phyloP scores from a whole-genome alignment of 768 basidiomycete species.

The Vishniacozyma victoriae region DNA sequence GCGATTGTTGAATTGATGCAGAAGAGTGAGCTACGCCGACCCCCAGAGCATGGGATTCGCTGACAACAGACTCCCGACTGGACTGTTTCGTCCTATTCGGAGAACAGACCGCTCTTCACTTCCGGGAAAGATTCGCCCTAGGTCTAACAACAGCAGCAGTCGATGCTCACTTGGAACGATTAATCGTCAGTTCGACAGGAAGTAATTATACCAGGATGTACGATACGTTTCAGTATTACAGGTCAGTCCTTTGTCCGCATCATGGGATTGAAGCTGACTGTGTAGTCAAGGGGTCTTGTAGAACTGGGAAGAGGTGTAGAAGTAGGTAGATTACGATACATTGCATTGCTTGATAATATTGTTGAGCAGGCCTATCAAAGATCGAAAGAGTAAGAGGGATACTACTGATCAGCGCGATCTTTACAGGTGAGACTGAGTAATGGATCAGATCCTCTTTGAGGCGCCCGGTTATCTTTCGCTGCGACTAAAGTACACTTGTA shows the following conservation, averaged over 20 bases:
- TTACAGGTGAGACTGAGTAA: too few relatives aligned
- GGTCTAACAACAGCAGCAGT: constrained; percentile 73
- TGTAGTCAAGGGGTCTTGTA: constrained; percentile 21
- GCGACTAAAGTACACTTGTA: too few relatives aligned
- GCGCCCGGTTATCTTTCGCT: background rate
- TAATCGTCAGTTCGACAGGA: constrained; percentile 83
- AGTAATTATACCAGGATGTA: constrained; percentile 94
- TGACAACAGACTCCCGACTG: constrained; percentile 65
- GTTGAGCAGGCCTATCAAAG: too few relatives aligned
- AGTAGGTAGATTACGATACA: too few relatives aligned
- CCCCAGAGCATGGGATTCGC: constrained; percentile 56
- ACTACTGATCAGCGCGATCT: too few relatives aligned
- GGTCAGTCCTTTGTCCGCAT: constrained; percentile 19
- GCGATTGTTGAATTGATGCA: constrained; percentile 96
- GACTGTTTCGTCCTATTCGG: constrained; percentile 88
- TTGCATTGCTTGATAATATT: too few relatives aligned
- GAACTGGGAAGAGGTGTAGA: too few relatives aligned
- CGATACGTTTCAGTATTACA: constrained; percentile 59
- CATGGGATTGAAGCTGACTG: background rate
- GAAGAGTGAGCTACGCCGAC: constrained; percentile 57
- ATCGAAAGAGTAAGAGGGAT: too few relatives aligned
- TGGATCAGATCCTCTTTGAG: constrained; percentile 1
- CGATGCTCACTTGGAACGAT: constrained; percentile 78
- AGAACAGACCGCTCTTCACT: constrained; percentile 77
- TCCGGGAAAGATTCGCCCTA: constrained; percentile 91